These are phyloP conservation scores for Lasiosphaeria hispida DNA, from an alignment of 495 filamentous ascomycete species.

Conservation along the genomic window DNA sequence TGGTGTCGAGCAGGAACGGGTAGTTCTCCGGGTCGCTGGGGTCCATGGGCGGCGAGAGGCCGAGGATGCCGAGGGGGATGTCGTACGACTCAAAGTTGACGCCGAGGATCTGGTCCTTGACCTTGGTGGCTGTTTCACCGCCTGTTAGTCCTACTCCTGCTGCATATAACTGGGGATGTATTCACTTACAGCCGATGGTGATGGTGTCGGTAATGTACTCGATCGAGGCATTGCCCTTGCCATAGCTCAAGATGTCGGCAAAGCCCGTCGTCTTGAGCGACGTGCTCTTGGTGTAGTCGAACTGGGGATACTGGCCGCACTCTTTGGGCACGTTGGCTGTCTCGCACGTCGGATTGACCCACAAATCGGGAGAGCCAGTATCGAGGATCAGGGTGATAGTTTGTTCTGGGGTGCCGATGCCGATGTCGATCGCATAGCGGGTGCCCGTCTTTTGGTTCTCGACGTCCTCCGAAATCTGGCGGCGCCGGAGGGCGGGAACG, in stretches of 20 bases:
- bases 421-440: conserved; percentile 19
- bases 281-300: conserved; percentile 31
- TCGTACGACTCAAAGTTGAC: conserved; percentile 34
- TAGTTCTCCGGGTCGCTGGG: conserved; percentile 51
- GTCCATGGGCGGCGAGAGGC: conserved; percentile 57
- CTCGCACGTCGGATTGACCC: conserved; percentile 43
- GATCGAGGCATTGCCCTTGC: conserved; percentile 38
- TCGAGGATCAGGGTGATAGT: conserved; percentile 42
- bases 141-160: not conserved
- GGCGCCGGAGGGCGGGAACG: conserved; percentile 5
- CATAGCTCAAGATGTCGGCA: conserved; percentile 36
- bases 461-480: not conserved
- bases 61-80: conserved; percentile 66
- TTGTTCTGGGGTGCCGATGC: conserved; percentile 26
- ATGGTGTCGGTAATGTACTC: conserved; percentile 43
- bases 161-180: no score
- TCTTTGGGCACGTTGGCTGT: conserved; percentile 23
- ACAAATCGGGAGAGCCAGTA: conserved; percentile 45
- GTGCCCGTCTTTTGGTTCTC: conserved; percentile 9
- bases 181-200: conserved; percentile 37
- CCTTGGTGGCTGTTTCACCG: conserved; percentile 25
- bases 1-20: conserved; percentile 62
- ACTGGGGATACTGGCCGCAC: conserved; percentile 31
- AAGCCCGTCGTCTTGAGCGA: conserved; percentile 26
- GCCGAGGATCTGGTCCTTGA: conserved; percentile 42